A percentile compares a stretch with the other conserved stretches of the same genome.
These are phyloP conservation scores for Paramecium primaurelia DNA, from an alignment of 73 alveolate genomes.

Conservation along the genomic window DNA sequence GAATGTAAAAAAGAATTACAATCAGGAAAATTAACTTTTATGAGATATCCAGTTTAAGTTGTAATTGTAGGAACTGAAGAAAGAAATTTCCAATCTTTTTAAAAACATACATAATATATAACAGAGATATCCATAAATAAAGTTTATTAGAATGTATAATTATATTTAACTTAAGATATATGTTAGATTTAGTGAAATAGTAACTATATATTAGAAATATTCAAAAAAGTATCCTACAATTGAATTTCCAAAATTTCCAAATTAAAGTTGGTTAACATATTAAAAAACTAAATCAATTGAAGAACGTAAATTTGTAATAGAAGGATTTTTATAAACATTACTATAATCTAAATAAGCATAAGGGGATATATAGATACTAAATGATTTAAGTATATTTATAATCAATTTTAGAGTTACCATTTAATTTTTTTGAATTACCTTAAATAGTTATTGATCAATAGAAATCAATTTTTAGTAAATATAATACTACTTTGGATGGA, in stretches of 20 bases:
- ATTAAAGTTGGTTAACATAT: neutral
- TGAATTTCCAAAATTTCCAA: conserved; percentile 32
- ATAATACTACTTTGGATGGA: neutral
- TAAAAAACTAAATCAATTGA: conserved; percentile 38
- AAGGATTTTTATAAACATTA: neutral
- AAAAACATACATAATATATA: neutral
- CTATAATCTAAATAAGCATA: neutral
- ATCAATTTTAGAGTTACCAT: neutral
- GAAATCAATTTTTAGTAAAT: neutral
- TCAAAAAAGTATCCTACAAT: neutral
- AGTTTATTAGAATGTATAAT: conserved; percentile 1
- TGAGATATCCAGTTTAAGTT: conserved; percentile 38
- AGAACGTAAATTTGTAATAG: neutral
- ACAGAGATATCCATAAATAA: neutral
- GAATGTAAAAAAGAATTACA: neutral
- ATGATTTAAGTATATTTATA: neutral
- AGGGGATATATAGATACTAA: neutral
- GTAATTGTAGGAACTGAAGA: conserved; percentile 16
- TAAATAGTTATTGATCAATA: neutral
- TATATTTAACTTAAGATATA: neutral
- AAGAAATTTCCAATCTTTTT: neutral
- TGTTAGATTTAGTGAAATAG: conserved; percentile 34
- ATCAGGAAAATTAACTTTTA: neutral
- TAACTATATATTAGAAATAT: neutral
- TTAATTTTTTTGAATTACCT: conserved; percentile 13